Base-by-base conservation (phyloP, 306 rosid species). In the Citrullus mucosospermus region DNA sequence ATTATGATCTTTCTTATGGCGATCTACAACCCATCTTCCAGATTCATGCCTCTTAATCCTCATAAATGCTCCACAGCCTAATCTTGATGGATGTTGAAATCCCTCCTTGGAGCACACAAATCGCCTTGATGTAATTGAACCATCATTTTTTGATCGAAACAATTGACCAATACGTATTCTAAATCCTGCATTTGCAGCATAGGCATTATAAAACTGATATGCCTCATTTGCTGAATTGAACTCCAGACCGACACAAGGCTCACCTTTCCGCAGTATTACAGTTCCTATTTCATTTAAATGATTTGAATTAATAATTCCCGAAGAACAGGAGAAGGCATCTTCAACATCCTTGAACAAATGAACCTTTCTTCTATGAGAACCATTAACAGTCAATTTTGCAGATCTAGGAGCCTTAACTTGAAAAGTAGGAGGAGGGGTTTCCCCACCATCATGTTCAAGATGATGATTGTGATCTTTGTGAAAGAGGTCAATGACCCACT, bases 81-180 rank as follows among this genome's bases (percentile, higher is more conserved):
- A 85, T 89, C 98, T 87, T 61, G 97, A 92, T 72, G 97, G 98
- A 82, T 92, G 97, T 81, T 90, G 98, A 87, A 90, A 95, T 57
- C 98, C 98, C 82, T 95, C 98, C 86, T 88, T 92, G 41, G 97
- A 88, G 85, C 98, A 95, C 85, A 95, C 98, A 84, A 92, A 95
- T 53, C 98, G 81, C 51, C 98, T 88, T 18, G 98, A 95, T 62
- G 96, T 89, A 65, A 95, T 85, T 62, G 82, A 81, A 13, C 97
- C 97, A 74, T 89, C 96, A 83, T 85, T 86, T 88, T 91, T 95
- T 36, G 98, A 92, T 48, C 98, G 93, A 87, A 95, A 92, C 83
- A 95, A 78, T 81, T 95, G 98, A 80, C 97, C 98, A 41, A 90
- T 92, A 78, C 97, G 91, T 82, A 92, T 78, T 76, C 95, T 87